phyloP scores from a whole-genome alignment of 2,329 filamentous ascomycete species.

The Cordyceps farinosa region DNA sequence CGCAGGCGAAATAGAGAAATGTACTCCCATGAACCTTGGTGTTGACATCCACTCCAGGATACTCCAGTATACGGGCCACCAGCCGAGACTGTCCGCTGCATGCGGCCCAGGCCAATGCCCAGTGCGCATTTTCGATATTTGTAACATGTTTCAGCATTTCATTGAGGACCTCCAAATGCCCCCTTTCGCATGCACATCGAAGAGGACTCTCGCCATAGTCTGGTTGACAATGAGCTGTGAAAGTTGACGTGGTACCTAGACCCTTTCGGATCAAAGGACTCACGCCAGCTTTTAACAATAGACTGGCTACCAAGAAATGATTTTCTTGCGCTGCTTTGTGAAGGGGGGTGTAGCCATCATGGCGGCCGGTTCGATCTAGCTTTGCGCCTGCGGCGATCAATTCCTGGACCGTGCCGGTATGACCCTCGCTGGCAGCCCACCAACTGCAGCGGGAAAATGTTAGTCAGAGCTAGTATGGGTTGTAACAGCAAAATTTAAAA shows the following conservation, averaged over 20 bases:
- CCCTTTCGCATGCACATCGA: background rate
- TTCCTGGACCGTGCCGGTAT: constrained; percentile 8
- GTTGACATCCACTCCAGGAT: constrained; percentile 6
- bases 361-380: background rate
- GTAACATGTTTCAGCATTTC: background rate
- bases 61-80: background rate
- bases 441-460: constrained; percentile 9
- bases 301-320: constrained; percentile 14
- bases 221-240: background rate
- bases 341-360: background rate
- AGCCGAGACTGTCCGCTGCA: constrained; percentile 4
- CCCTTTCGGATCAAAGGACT: constrained; percentile 2
- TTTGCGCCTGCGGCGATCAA: constrained; percentile 3
- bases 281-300: constrained; percentile 22
- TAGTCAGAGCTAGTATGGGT: background rate
- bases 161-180: background rate
- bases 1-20: constrained; percentile 1
- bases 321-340: constrained; percentile 5
- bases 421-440: constrained; percentile 27
- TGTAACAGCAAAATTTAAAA: background rate
- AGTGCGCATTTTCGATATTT: background rate
- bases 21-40: constrained; percentile 1
- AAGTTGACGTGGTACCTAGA: no score
- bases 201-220: constrained; percentile 1
- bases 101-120: constrained; percentile 10